Percentiles rank a stretch among this genome's conserved stretches.
These are phyloP conservation scores for Globisporangium radiosum DNA, from an alignment of 352 stramenopile genomes.

Conservation along the genomic window DNA sequence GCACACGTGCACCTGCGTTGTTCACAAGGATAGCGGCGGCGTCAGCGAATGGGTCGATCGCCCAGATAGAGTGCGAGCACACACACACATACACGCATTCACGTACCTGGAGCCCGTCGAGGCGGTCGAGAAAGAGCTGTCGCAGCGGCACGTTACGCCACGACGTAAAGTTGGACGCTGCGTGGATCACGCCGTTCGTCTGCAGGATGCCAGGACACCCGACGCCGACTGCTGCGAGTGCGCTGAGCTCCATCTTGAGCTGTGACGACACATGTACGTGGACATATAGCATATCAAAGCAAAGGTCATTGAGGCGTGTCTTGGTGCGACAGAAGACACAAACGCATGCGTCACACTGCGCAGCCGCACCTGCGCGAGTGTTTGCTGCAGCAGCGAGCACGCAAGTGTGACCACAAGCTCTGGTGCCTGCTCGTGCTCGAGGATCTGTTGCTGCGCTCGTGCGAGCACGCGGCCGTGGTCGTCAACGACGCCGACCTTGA, in stretches of 20 bases:
- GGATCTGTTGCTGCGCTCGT: conserved; percentile 39
- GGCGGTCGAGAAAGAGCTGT: conserved; percentile 32
- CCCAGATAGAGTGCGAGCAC: too few relatives aligned
- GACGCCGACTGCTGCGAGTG: conserved; percentile 47
- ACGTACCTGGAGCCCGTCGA: conserved; percentile 18
- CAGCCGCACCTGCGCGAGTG: conserved; percentile 33
- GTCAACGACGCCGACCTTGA: conserved; percentile 68
- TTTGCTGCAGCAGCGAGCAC: conserved; percentile 27
- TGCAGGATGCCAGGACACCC: conserved; percentile 56
- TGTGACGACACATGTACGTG: conserved; percentile 1
- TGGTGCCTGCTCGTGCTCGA: conserved; percentile 29
- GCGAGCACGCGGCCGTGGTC: conserved; percentile 36
- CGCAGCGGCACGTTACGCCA: conserved; percentile 62
- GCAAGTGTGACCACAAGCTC: conserved; percentile 47
- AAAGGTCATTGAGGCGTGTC: neutral
- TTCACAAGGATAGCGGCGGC: too few relatives aligned
- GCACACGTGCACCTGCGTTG: conserved; percentile 35
- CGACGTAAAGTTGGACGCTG: conserved; percentile 60
- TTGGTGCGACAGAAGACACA: neutral
- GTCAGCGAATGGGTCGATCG: too few relatives aligned
- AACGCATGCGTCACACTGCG: neutral
- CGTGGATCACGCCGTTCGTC: conserved; percentile 43
- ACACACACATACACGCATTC: too few relatives aligned
- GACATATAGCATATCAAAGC: too few relatives aligned
- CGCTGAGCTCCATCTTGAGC: conserved; percentile 10